Evolutionary conservation across 495 filamentous ascomycete species (phyloP), one percentile per base, ranked within the genome.

Genomic region (Ramalina peruviana): DNA sequence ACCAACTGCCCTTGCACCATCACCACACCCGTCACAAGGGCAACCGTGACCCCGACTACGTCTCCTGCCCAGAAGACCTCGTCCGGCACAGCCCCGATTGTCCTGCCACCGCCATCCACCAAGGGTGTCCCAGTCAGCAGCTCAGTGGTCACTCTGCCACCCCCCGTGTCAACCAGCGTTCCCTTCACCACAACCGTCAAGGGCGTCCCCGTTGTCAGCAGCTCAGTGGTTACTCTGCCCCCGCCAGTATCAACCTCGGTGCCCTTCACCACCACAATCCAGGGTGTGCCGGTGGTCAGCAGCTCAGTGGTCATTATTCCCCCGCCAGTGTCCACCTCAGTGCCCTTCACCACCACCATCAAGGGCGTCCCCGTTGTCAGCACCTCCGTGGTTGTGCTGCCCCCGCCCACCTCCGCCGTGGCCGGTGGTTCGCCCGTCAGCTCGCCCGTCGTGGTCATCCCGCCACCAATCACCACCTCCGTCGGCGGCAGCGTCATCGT

Each of bases 1-100:
- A 64, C 59, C 54, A 55, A 64, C 52, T 65, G 62, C 62, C 62
- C 62, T 4, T 65, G 62, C 57, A 64, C 62, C 11, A 42, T 64
- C 42, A 65, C 62, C 52, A 54, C 60, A 52, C 54, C 60, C 16
- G 55, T 63, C 11, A 48, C 26, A 38, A 23, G 38, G 25, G 13
- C 49, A n/a, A 21, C 40, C 47, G 13, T 46, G 19, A 21, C 40
- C 49, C 43, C 52, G 43, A 38, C 37, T 40, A 36, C 49, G 39
- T 43, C 38, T 36, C 45, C 46, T 41, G 9, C 30, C 30, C 4
- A 33, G 30, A 33, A 33, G 30, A 25, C 4, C 23, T 33, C 30
- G 7, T 33, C 30, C 12, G 30, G 12, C 45, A 40, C 45, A 46
- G 12, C 26, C 40, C 20, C 47, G 45, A 26, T 43, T 7, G 30